phyloP scores from a whole-genome alignment of 768 basidiomycete genomes.

The Cystofilobasidium capitatum region DNA sequence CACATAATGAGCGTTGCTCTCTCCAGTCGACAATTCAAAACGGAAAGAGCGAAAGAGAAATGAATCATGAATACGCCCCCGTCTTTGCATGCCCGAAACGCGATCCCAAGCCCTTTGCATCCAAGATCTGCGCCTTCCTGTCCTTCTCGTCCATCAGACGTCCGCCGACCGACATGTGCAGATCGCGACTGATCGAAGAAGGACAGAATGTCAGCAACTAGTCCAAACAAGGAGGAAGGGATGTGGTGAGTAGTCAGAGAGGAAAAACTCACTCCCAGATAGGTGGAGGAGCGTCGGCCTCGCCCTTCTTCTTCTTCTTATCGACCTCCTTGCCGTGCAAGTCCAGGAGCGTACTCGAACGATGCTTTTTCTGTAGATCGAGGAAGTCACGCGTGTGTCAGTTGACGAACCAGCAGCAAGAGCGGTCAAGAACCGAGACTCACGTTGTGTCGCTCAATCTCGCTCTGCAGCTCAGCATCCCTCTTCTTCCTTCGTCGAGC shows the following conservation, averaged over 20 bases:
- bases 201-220: not conserved
- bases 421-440: conserved; percentile 17
- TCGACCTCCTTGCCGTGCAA: conserved; percentile 31
- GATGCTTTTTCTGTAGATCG: conserved; percentile 28
- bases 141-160: conserved; percentile 81
- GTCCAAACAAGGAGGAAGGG: not conserved
- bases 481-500: conserved; percentile 50
- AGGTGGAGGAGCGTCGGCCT: conserved; percentile 50
- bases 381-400: not conserved
- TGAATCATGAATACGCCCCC: conserved; percentile 36
- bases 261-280: conserved; percentile 61
- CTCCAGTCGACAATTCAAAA: too few relatives aligned
- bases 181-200: conserved; percentile 48
- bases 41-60: too few relatives aligned
- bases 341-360: conserved; percentile 36
- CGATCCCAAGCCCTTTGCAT: conserved; percentile 70
- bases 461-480: conserved; percentile 60
- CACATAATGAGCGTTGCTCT: too few relatives aligned
- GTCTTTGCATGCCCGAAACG: conserved; percentile 56
- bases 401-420: not conserved
- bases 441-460: conserved; percentile 61
- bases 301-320: conserved; percentile 39
- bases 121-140: conserved; percentile 49
- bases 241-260: not conserved
- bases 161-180: conserved; percentile 82